These are phyloP conservation scores for Nicotiana sylvestris DNA, from an alignment of 257 asterid species.

Conservation along the genomic window DNA sequence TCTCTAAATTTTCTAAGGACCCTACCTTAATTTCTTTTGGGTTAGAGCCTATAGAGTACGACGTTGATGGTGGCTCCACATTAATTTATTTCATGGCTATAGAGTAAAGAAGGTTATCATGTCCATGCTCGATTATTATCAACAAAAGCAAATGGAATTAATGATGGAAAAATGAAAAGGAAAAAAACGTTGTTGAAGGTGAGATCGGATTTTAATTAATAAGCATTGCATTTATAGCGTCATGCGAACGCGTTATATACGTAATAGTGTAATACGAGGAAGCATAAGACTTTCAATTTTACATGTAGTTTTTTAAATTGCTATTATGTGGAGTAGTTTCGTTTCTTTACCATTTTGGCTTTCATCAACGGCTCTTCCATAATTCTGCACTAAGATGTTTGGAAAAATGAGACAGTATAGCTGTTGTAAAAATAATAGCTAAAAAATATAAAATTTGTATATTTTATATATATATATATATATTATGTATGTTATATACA, in stretches of 20 bases:
- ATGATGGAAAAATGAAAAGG: background rate
- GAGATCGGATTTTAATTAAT: background rate
- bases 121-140: background rate
- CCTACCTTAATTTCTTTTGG: background rate
- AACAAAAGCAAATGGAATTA: background rate
- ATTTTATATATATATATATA: no score
- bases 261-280: background rate
- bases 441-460: no score
- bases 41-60: no score
- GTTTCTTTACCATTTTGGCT: no score
- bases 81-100: no score
- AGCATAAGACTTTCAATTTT: background rate
- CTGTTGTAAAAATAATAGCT: no score
- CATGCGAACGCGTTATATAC: background rate
- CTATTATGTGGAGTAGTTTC: no score
- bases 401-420: no score
- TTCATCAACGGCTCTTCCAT: no score
- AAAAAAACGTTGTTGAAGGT: background rate
- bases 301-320: background rate
- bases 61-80: no score
- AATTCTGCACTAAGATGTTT: background rate
- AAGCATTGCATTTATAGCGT: background rate
- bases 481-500: no score
- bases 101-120: background rate
- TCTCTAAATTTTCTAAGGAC: background rate